Conservation (phyloP, 495 filamentous ascomycete genomes). For the Lindgomyces ingoldianus region DNA sequence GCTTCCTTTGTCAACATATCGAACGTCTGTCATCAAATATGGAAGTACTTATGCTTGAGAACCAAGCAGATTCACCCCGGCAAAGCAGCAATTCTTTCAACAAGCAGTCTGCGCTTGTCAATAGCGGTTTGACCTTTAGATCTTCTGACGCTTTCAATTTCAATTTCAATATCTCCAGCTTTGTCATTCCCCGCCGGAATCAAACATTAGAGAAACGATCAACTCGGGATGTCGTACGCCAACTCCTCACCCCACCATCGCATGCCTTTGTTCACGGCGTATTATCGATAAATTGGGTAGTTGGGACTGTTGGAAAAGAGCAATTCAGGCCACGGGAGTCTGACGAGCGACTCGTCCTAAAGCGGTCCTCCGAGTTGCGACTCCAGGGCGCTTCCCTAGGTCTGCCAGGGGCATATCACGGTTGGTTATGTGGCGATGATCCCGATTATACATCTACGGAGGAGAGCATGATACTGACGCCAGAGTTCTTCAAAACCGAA, state of each 20-base stretch:
- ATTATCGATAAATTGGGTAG: conserved; percentile 9
- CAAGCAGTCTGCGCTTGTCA: not conserved
- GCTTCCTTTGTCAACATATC: too few species aligned
- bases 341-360: conserved; percentile 15
- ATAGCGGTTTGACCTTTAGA: not conserved
- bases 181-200: not conserved
- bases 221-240: not conserved
- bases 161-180: not conserved
- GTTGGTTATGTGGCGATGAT: conserved; percentile 20
- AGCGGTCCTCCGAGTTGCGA: conserved; percentile 3
- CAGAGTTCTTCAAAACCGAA: conserved; percentile 18
- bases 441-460: not conserved
- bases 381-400: not conserved
- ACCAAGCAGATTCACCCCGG: not conserved
- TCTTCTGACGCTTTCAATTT: not conserved
- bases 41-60: too few species aligned
- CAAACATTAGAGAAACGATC: not conserved
- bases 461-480: conserved; percentile 12
- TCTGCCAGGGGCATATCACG: not conserved
- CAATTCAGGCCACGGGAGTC: not conserved
- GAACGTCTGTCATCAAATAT: too few species aligned
- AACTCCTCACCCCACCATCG: not conserved
- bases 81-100: not conserved
- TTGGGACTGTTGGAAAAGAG: not conserved
- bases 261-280: conserved; percentile 10